Evolutionary conservation across 352 stramenopile species (phyloP).

Genomic region (Pelagophyceae sp.): DNA sequence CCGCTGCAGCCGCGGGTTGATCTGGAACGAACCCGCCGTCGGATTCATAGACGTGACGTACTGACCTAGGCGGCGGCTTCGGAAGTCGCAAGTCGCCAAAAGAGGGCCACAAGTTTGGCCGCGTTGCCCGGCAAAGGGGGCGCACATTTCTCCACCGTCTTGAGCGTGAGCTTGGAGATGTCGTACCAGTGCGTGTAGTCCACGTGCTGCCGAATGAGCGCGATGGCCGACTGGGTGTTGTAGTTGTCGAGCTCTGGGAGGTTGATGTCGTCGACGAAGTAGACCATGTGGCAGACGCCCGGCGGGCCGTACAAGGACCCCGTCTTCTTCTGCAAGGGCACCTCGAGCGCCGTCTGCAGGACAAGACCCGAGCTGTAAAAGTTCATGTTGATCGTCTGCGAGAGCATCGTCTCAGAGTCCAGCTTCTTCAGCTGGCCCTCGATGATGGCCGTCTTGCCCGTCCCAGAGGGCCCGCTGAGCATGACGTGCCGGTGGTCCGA

Average conservation of each 20-base stretch:
- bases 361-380: slow-evolving; percentile 83
- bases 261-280: slow-evolving; percentile 85
- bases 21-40: slow-evolving; percentile 69
- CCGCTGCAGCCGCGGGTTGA: slow-evolving; percentile 67
- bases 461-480: slow-evolving; percentile 66
- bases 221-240: slow-evolving; percentile 77
- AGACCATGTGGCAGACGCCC: slow-evolving; percentile 72
- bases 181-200: slow-evolving; percentile 79
- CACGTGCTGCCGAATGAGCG: slow-evolving; percentile 76
- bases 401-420: slow-evolving; percentile 63
- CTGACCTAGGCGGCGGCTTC: too few species aligned
- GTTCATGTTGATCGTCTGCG: slow-evolving; percentile 80
- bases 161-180: slow-evolving; percentile 83
- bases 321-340: slow-evolving; percentile 77
- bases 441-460: slow-evolving; percentile 83
- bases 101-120: too few species aligned
- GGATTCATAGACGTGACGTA: slow-evolving; percentile 67
- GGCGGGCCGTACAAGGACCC: slow-evolving; percentile 76
- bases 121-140: slow-evolving; percentile 63
- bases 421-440: slow-evolving; percentile 76
- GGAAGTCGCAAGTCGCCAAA: too few species aligned
- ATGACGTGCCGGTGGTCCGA: slow-evolving; percentile 57
- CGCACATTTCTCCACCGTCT: slow-evolving; percentile 66
- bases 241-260: slow-evolving; percentile 83
- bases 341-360: slow-evolving; percentile 70